Evolutionary conservation across 129 eudicot genomes (phyloP).

Genomic region (Artemisia tridentata): DNA sequence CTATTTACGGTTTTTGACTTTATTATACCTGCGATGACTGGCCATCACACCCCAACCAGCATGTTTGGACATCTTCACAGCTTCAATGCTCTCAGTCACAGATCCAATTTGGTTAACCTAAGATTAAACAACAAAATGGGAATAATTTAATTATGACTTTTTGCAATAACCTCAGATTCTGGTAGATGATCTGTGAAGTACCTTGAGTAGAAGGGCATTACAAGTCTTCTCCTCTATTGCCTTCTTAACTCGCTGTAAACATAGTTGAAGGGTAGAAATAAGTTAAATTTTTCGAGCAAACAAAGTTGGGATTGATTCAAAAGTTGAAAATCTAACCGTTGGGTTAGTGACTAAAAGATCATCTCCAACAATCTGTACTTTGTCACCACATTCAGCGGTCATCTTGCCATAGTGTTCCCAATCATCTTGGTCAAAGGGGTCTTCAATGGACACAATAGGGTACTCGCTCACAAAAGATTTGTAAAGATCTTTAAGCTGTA

Average conservation of each 20-base stretch:
- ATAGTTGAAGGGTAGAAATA: constrained; percentile 8
- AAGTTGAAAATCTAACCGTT: constrained; percentile 47
- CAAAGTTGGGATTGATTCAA: not conserved
- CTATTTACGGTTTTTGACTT: not conserved
- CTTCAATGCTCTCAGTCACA: constrained; percentile 97
- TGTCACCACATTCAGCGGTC: constrained; percentile 70
- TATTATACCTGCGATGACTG: constrained; percentile 77
- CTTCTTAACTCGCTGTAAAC: constrained; percentile 84
- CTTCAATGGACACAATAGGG: constrained; percentile 96
- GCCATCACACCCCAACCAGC: constrained; percentile 99
- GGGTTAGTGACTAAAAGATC: constrained; percentile 98
- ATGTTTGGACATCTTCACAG: constrained; percentile 85
- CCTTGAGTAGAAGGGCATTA: constrained; percentile 98
- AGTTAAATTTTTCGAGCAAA: not conserved
- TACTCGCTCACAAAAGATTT: constrained; percentile 79
- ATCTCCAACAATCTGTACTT: constrained; percentile 98
- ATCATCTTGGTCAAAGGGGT: constrained; percentile 99
- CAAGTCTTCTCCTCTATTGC: constrained; percentile 81
- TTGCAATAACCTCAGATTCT: not conserved
- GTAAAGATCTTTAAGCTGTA: constrained; percentile 89
- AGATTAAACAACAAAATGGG: constrained; percentile 9
- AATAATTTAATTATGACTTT: not conserved
- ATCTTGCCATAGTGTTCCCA: constrained; percentile 86
- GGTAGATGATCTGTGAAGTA: constrained; percentile 21
- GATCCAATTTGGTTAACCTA: constrained; percentile 98